Evolutionary conservation across 257 asterid species (phyloP), one percentile per base, ranked within the genome.

Genomic region (Ocimum tenuiflorum): DNA sequence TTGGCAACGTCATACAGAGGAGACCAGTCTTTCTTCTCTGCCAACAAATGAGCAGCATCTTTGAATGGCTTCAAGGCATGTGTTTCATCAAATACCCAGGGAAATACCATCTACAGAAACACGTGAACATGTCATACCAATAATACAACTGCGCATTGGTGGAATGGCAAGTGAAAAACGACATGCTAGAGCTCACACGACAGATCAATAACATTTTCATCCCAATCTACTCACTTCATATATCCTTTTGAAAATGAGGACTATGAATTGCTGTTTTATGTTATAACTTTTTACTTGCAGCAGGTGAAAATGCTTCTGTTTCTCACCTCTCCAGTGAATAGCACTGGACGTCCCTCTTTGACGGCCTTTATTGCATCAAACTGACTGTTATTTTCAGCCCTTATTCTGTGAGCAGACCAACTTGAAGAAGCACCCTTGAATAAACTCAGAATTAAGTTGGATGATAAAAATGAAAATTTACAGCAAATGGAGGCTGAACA

Each of bases 11-110:
- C 90, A 38, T 92, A 89, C 46, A 92, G 65, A 23, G 91, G 91
- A 71, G 97, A 94, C 99, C 99, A 92, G 41, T 92, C 96, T 61
- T 83, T 81, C 81, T 84, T 82, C 82, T 87, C 86, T 0, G 99
- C 94, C 77, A 89, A 78, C 61, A 89, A 67, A 35, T 77, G 76
- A 45, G 97, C 95, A 27, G 81, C 99, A 3, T 79, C 90, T 78
- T 92, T 92, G 35, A 82, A 80, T 35, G 87, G 95, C 81, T 79
- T 88, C 84, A 89, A 77, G 48, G 95, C 85, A 62, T 87, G 89
- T 61, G 82, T 80, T 75, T 92, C 98, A 43, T 92, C 98, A 24
- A 92, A 92, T 55, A 87, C 60, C 99, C 99, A 89, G 14, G 99
- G 99, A 75, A 89, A 92, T 63, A 89, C 58, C 99, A 92, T 92